A percentile compares a stretch with the other conserved stretches of the same genome.
These are phyloP conservation scores for Nothophoma quercina DNA, from an alignment of 2,329 filamentous ascomycete genomes.

Conservation along the genomic window DNA sequence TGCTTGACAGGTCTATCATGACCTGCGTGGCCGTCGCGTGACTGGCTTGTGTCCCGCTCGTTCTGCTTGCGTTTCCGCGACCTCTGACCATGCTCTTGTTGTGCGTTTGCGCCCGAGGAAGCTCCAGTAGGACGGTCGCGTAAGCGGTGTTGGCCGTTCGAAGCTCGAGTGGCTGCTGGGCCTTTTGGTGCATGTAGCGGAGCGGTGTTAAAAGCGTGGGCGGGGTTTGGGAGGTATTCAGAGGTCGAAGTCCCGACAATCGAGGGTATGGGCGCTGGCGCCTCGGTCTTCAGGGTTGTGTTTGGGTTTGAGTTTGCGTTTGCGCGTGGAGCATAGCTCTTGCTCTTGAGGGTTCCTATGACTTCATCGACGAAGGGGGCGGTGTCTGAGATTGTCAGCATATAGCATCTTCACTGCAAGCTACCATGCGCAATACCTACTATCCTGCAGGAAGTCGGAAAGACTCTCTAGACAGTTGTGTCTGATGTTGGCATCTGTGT, in stretches of 20 bases:
- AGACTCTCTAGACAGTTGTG: slow-evolving; percentile 75
- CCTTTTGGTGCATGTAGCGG: slow-evolving; percentile 34
- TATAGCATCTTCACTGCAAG: not conserved
- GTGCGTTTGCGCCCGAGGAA: slow-evolving; percentile 2
- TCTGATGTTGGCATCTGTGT: slow-evolving; percentile 68
- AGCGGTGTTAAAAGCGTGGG: slow-evolving; percentile 28
- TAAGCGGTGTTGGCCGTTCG: slow-evolving; percentile 19
- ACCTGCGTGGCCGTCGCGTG: slow-evolving; percentile 40
- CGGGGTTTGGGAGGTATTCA: slow-evolving; percentile 28
- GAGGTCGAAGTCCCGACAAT: slow-evolving; percentile 31
- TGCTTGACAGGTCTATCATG: slow-evolving; percentile 59
- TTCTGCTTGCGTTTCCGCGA: slow-evolving; percentile 65
- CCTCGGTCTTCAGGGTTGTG: no score
- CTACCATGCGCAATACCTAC: slow-evolving; percentile 50
- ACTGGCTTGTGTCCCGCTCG: slow-evolving; percentile 60
- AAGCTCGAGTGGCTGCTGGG: slow-evolving; percentile 26
- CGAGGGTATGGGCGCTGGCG: slow-evolving; percentile 33
- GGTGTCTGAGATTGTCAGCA: slow-evolving; percentile 57
- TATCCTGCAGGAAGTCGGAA: slow-evolving; percentile 76
- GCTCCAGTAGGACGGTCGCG: slow-evolving; percentile 22
- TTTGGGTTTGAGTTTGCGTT: slow-evolving; percentile 31
- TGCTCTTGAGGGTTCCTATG: slow-evolving; percentile 69
- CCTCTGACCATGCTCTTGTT: slow-evolving; percentile 29
- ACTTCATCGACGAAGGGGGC: slow-evolving; percentile 73
- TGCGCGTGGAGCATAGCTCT: slow-evolving; percentile 50